Base-by-base conservation (phyloP, 2,329 filamentous ascomycete genomes). In the Nothopassalora personata region DNA sequence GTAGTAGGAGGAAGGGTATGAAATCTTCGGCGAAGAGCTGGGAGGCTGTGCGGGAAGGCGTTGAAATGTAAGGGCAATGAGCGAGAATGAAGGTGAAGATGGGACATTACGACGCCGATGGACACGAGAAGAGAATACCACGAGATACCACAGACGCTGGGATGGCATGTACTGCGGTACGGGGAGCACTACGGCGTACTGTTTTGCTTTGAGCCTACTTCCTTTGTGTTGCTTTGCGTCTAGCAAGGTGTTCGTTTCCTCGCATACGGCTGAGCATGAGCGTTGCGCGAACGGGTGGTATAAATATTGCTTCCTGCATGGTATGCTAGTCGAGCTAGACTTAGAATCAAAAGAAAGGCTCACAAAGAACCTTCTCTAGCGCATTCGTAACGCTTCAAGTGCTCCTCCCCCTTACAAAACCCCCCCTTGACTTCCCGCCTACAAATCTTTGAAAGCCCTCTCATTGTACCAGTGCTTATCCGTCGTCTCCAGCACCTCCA, bases 401-500 rank as follows among this genome's bases (percentile, higher is more conserved):
- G 5, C n/a, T 43, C 39, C 39, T 43, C 36, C 36, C 36, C 10
- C 1, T 30, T 45, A 8, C 36, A 39, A 18, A 10, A 8, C 18
- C 45, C 45, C 8, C 50, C 34, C 31, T 23, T 4, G 11, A 34
- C 23, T n/a, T 27, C 58, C 23, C 23, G 23, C 23, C 23, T 23
- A 74, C 36, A 74, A 56, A 51, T 74, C 72, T 47, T 65, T 60
- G 55, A 73, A 74, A 11, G 60, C 64, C 27, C 68, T 64, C 23
- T 66, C 67, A 27, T 70, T 75, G 73, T 84, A 85, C 59, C 76
- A 72, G 75, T 87, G 85, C 55, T 80, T 73, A 45, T 77, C 75
- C 51, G 84, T 87, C 63, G 81, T 80, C 67, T 81, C 79, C 60
- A 79, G 72, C 3, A 86, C 81, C 66, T 85, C 80, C 59, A 87